A percentile compares a stretch with the other conserved stretches of the same genome.
Conservation (phyloP, 352 stramenopile genomes). For the Phytophthora nicotianae region DNA sequence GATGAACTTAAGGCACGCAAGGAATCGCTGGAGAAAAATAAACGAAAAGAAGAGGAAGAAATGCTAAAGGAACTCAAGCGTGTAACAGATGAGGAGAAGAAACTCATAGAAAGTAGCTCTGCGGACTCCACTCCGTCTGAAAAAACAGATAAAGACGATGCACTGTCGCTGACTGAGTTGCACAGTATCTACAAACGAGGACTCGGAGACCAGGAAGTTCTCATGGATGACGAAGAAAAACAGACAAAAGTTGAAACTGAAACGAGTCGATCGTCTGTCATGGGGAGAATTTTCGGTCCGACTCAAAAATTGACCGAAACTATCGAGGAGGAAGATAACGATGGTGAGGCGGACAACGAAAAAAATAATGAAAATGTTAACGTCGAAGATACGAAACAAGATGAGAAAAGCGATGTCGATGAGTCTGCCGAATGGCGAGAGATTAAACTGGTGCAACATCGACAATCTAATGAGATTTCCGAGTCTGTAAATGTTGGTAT, state of each 20-base stretch:
- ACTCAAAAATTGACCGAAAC: conserved; percentile 34
- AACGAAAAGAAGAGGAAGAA: conserved; percentile 41
- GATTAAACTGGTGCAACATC: conserved; percentile 50
- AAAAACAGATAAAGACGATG: conserved; percentile 10
- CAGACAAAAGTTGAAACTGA: conserved; percentile 1
- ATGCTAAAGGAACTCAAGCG: conserved; percentile 50
- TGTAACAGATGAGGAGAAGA: conserved; percentile 49
- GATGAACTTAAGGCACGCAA: conserved; percentile 26
- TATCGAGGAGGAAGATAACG: conserved; percentile 48
- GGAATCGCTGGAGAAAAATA: conserved; percentile 31
- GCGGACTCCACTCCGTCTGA: neutral
- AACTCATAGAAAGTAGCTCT: conserved; percentile 19
- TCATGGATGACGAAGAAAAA: conserved; percentile 49
- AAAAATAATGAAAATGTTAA: neutral
- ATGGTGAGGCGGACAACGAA: conserved; percentile 22
- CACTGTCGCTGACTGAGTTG: conserved; percentile 65
- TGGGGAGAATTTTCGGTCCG: conserved; percentile 56
- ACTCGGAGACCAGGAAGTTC: conserved; percentile 71
- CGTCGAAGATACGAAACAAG: conserved; percentile 7
- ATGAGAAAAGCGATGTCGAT: conserved; percentile 32
- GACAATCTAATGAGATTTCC: conserved; percentile 9
- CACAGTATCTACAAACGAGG: conserved; percentile 85
- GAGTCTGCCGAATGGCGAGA: conserved; percentile 59
- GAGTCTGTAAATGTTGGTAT: neutral
- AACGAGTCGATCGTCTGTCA: conserved; percentile 31